phyloP scores from a whole-genome alignment of 495 filamentous ascomycete genomes.

The Margaritispora aquatica region DNA sequence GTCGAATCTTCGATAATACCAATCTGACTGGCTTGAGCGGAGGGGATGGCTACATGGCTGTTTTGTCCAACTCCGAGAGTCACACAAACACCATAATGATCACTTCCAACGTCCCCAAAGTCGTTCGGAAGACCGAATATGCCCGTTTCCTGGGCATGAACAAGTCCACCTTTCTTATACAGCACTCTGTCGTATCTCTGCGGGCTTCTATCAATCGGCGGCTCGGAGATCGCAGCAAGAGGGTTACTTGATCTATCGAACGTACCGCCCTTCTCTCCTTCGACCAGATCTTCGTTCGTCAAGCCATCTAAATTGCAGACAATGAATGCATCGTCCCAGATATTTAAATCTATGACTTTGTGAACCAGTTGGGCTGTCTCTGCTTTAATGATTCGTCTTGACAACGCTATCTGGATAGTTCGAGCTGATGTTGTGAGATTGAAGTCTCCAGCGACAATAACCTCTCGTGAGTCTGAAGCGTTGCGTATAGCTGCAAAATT shows the following conservation, averaged over 20 bases:
- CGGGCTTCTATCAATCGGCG: slow-evolving; percentile 38
- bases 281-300: slow-evolving; percentile 23
- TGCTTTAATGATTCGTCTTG: slow-evolving; percentile 35
- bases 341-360: slow-evolving; percentile 22
- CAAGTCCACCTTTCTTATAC: slow-evolving; percentile 30
- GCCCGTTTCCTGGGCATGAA: slow-evolving; percentile 35
- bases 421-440: slow-evolving; percentile 46
- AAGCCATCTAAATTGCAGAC: slow-evolving; percentile 10
- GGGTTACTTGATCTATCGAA: slow-evolving; percentile 47
- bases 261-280: slow-evolving; percentile 51
- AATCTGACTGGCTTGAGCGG: neutral
- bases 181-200: slow-evolving; percentile 55
- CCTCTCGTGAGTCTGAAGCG: slow-evolving; percentile 29
- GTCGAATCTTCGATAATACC: slow-evolving; percentile 8
- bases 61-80: slow-evolving; percentile 24
- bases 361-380: slow-evolving; percentile 27
- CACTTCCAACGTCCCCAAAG: slow-evolving; percentile 36
- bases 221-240: slow-evolving; percentile 38
- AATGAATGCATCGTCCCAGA: slow-evolving; percentile 19
- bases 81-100: slow-evolving; percentile 50
- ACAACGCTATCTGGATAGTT: slow-evolving; percentile 41
- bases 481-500: slow-evolving; percentile 32
- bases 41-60: slow-evolving; percentile 6
- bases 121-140: slow-evolving; percentile 39
- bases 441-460: slow-evolving; percentile 52